A percentile compares a stretch with the other conserved stretches of the same genome.
These are phyloP conservation scores for Pichiaceae sp. DNA, from an alignment of 1,139 yeast genomes.

Conservation along the genomic window DNA sequence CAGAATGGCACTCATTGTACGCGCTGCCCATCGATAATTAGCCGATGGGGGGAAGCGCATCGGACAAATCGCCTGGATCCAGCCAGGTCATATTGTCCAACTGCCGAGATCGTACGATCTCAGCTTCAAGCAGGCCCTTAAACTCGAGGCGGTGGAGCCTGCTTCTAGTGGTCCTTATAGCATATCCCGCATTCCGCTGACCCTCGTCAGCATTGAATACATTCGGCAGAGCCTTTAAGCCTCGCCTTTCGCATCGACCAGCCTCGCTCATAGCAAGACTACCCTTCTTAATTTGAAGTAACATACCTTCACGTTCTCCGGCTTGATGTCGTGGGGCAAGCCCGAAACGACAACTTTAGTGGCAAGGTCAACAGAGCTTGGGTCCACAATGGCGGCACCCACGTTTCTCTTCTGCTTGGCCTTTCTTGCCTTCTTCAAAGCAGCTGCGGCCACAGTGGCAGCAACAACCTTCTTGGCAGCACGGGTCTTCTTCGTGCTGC, in stretches of 20 bases:
- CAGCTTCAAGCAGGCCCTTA: too few relatives aligned
- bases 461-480: constrained; percentile 9
- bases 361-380: constrained; percentile 43
- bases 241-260: neutral
- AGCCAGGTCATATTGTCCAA: too few relatives aligned
- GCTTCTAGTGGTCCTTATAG: too few relatives aligned
- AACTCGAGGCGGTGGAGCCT: too few relatives aligned
- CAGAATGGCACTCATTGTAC: too few relatives aligned
- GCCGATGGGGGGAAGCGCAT: too few relatives aligned
- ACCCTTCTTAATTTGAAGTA: constrained; percentile 5
- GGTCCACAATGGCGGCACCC: constrained; percentile 23
- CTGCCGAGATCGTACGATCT: too few relatives aligned
- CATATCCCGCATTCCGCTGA: too few relatives aligned
- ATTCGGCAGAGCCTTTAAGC: too few relatives aligned
- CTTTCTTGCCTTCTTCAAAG: constrained; percentile 24
- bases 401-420: constrained; percentile 12
- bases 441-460: constrained; percentile 9
- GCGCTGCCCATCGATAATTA: too few relatives aligned
- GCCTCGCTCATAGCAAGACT: neutral
- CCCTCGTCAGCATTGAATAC: too few relatives aligned
- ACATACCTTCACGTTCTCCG: constrained; percentile 80
- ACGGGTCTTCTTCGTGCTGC: constrained; percentile 8
- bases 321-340: constrained; percentile 71
- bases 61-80: too few relatives aligned
- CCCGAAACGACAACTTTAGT: constrained; percentile 71